Percentiles rank a stretch among this genome's conserved stretches.
These are phyloP conservation scores for Candida pseudoviswanathii DNA, from an alignment of 1,139 yeast species.

Conservation along the genomic window DNA sequence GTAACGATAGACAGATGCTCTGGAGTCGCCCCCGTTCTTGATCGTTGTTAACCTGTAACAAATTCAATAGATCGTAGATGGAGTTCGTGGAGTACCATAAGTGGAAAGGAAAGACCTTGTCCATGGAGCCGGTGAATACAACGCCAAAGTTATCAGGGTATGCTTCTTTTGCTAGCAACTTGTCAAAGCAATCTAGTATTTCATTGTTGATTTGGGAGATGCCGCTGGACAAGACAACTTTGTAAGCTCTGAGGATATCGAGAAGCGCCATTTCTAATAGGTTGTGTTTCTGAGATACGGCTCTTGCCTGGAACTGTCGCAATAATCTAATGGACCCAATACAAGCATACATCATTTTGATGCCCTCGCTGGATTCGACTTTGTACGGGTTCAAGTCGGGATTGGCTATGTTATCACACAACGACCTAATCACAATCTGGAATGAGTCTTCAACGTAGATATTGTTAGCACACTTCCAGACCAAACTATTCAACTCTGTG, in stretches of 20 bases:
- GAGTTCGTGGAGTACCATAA: conserved; percentile 53
- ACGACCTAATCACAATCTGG: conserved; percentile 21
- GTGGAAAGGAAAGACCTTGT: conserved; percentile 41
- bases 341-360: conserved; percentile 35
- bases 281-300: conserved; percentile 16
- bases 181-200: conserved; percentile 35
- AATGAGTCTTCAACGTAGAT: conserved; percentile 25
- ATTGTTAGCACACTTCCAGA: conserved; percentile 36
- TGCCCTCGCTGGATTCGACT: conserved; percentile 9
- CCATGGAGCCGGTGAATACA: conserved; percentile 19
- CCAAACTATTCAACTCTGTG: conserved; percentile 35
- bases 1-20: conserved; percentile 41
- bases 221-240: conserved; percentile 26
- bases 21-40: conserved; percentile 38
- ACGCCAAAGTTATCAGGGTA: conserved; percentile 21
- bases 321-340: conserved; percentile 50
- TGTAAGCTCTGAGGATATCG: conserved; percentile 29
- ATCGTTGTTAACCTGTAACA: conserved; percentile 25
- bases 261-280: conserved; percentile 19
- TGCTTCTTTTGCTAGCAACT: conserved; percentile 31
- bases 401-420: conserved; percentile 29
- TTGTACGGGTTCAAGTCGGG: conserved; percentile 27
- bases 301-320: conserved; percentile 22
- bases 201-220: conserved; percentile 35
- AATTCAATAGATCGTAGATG: conserved; percentile 36